Conservation (phyloP, 2,329 filamentous ascomycete genomes). For the Phialophora expanda region DNA sequence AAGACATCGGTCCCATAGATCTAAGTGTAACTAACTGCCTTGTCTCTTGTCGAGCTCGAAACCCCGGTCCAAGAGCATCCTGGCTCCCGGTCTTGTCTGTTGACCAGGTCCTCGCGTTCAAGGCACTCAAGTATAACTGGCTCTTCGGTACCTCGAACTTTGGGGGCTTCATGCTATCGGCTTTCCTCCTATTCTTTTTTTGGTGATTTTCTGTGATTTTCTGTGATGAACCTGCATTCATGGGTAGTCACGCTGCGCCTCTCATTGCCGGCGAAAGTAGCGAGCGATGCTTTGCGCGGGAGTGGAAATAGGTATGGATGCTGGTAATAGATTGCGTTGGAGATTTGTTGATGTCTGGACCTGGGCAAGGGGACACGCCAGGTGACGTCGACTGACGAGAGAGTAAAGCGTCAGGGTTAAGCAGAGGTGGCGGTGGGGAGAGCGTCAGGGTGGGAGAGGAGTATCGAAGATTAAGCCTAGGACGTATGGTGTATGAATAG, state of each 20-base stretch:
- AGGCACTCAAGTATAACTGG: neutral
- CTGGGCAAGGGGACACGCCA: slow-evolving; percentile 8
- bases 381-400: slow-evolving; percentile 15
- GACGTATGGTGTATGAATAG: neutral
- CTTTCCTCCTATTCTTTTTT: slow-evolving; percentile 40
- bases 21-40: neutral
- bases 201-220: slow-evolving; percentile 22
- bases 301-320: neutral
- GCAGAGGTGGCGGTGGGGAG: neutral
- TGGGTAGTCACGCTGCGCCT: slow-evolving; percentile 4
- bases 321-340: slow-evolving; percentile 6
- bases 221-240: slow-evolving; percentile 20
- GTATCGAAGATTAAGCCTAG: neutral
- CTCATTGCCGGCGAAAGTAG: neutral
- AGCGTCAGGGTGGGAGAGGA: neutral
- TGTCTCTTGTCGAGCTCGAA: neutral
- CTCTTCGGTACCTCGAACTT: neutral
- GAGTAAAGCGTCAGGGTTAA: neutral
- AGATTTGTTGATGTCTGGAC: slow-evolving; percentile 8
- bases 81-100: neutral
- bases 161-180: slow-evolving; percentile 18
- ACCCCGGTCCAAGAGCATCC: neutral
- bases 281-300: neutral
- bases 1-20: neutral
- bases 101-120: neutral